Conservation (phyloP, 2,329 filamentous ascomycete genomes). For the Camillea tinctor region DNA sequence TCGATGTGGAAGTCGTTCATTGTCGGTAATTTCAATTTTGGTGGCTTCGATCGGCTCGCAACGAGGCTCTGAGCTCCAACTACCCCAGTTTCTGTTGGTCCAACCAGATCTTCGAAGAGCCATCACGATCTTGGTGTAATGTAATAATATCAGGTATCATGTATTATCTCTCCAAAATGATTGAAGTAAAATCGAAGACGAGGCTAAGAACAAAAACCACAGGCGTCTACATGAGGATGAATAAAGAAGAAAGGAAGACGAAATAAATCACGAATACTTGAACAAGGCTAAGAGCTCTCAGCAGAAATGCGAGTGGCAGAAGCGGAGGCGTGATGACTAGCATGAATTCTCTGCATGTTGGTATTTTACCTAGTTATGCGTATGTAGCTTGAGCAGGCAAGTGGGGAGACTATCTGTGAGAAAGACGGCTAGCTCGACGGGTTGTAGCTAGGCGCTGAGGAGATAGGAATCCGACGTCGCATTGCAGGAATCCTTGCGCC, state of each 20-base stretch:
- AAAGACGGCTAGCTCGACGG: neutral
- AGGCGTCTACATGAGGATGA: neutral
- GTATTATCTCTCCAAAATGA: neutral
- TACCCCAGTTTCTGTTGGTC: neutral
- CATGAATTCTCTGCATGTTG: neutral
- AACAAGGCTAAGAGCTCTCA: neutral
- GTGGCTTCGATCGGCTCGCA: neutral
- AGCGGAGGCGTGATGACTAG: neutral
- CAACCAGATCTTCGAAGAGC: neutral
- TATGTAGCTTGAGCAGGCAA: neutral
- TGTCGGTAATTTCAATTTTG: neutral
- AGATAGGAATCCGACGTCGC: neutral
- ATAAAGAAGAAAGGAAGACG: neutral
- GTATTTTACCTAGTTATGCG: neutral
- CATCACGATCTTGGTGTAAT: neutral
- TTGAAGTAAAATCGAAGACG: no score
- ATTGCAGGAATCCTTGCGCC: slow-evolving; percentile 9
- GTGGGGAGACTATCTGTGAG: neutral
- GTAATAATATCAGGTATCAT: neutral
- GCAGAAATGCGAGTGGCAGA: neutral
- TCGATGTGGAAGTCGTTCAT: slow-evolving; percentile 15
- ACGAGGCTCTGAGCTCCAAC: neutral
- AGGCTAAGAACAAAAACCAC: no score
- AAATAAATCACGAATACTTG: neutral
- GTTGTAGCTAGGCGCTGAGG: neutral